Conservation (phyloP, 768 basidiomycete genomes). For the Cyclocybe cylindracea region DNA sequence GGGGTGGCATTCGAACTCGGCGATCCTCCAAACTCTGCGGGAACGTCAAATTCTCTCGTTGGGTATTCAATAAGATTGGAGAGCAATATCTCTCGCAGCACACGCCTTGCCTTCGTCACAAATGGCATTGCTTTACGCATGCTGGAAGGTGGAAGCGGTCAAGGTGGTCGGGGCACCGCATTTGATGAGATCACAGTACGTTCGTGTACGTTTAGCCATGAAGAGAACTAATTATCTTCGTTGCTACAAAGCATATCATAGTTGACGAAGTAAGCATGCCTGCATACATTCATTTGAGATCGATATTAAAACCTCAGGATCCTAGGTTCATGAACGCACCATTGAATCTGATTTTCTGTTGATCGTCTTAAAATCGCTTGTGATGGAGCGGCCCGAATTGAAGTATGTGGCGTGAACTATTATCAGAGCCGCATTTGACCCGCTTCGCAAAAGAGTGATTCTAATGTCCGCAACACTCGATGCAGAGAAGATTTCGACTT, state of each 20-base stretch:
- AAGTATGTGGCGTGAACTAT: constrained; percentile 51
- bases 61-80: constrained; percentile 96
- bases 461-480: constrained; percentile 98
- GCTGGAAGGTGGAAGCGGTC: constrained; percentile 85
- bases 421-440: background rate
- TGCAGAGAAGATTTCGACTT: constrained; percentile 83
- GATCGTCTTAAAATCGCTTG: constrained; percentile 85
- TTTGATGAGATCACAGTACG: constrained; percentile 95
- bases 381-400: constrained; percentile 77
- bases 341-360: constrained; percentile 98
- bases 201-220: constrained; percentile 4
- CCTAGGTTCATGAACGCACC: constrained; percentile 89
- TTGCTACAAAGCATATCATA: constrained; percentile 73
- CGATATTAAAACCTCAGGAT: background rate
- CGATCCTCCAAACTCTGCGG: constrained; percentile 76
- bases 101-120: constrained; percentile 82
- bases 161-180: constrained; percentile 69
- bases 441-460: constrained; percentile 59
- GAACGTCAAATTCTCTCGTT: constrained; percentile 76
- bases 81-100: constrained; percentile 78
- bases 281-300: background rate
- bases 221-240: constrained; percentile 1
- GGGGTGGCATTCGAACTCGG: constrained; percentile 90
- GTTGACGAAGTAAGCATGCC: constrained; percentile 76
- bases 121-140: constrained; percentile 96